These are phyloP conservation scores for Heliamphora exappendiculata DNA, from an alignment of 148 eudicot genomes.

Conservation along the genomic window DNA sequence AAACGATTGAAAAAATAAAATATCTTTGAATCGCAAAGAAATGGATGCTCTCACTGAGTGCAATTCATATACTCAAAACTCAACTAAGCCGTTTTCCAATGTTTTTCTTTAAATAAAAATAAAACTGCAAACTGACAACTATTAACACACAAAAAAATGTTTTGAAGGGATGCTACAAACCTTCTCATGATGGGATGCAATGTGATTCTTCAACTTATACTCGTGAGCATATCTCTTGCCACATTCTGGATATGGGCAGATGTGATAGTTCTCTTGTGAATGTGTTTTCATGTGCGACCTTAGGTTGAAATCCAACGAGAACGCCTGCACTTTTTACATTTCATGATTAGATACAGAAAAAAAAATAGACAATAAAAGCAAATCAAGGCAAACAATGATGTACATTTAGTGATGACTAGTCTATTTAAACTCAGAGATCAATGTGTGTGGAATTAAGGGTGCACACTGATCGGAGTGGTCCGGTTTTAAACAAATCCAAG, in stretches of 20 bases:
- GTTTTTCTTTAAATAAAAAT: neutral
- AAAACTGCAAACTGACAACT: neutral
- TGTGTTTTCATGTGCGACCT: conserved; percentile 98
- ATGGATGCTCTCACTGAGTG: neutral
- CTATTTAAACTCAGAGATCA: neutral
- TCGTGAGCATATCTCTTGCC: conserved; percentile 97
- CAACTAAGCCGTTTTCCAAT: neutral
- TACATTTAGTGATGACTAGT: neutral
- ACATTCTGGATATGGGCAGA: conserved; percentile 86
- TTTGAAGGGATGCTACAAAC: conserved; percentile 22
- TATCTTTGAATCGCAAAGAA: neutral
- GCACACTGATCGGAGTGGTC: no score
- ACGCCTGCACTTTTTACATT: conserved; percentile 51
- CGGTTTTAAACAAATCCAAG: no score
- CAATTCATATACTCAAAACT: neutral
- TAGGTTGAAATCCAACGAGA: conserved; percentile 91
- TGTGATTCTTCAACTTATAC: conserved; percentile 87
- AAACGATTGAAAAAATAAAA: neutral
- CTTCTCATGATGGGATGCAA: conserved; percentile 81
- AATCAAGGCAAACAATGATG: neutral
- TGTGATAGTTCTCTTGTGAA: conserved; percentile 94
- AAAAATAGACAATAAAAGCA: neutral
- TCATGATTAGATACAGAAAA: neutral
- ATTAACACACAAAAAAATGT: neutral
- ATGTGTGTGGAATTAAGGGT: no score